Conservation (phyloP, 768 basidiomycete genomes). For the Solioccasus polychromus region DNA sequence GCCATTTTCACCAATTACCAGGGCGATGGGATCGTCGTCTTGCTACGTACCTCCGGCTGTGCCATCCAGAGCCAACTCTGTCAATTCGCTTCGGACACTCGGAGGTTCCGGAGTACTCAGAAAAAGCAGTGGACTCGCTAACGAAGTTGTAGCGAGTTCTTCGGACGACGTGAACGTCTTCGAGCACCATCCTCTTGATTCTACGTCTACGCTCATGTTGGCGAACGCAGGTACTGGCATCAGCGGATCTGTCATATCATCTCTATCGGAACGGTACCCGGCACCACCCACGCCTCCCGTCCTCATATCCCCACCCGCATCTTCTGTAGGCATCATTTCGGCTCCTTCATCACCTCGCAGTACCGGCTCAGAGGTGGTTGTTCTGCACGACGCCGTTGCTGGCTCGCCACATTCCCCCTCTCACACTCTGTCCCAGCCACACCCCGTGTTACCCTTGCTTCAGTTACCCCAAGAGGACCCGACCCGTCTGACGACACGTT, state of each 20-base stretch:
- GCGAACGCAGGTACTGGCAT: neutral
- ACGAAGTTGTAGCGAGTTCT: slow-evolving; percentile 5
- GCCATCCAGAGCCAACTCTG: slow-evolving; percentile 14
- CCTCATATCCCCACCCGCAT: slow-evolving; percentile 24
- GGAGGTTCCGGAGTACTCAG: slow-evolving; percentile 9
- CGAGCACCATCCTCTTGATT: neutral
- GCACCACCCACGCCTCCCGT: slow-evolving; percentile 28
- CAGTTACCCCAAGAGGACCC: slow-evolving; percentile 13
- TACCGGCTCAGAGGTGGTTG: slow-evolving; percentile 12
- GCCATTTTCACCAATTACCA: slow-evolving; percentile 28
- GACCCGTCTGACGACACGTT: neutral
- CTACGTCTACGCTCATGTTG: slow-evolving; percentile 1
- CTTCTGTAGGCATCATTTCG: slow-evolving; percentile 23
- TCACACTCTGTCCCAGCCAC: neutral
- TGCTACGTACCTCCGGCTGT: slow-evolving; percentile 1
- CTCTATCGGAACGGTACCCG: slow-evolving; percentile 32
- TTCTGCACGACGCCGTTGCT: neutral
- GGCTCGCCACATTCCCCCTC: neutral
- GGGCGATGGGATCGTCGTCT: slow-evolving; percentile 20
- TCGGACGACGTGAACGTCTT: slow-evolving; percentile 6
- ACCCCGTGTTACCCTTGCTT: slow-evolving; percentile 9
- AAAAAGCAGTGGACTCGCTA: slow-evolving; percentile 17
- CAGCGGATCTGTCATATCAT: slow-evolving; percentile 16
- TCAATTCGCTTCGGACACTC: slow-evolving; percentile 5
- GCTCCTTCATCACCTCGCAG: slow-evolving; percentile 22